Conservation (phyloP, 2,329 filamentous ascomycete species). For the Ophioceras dolichostomum region DNA sequence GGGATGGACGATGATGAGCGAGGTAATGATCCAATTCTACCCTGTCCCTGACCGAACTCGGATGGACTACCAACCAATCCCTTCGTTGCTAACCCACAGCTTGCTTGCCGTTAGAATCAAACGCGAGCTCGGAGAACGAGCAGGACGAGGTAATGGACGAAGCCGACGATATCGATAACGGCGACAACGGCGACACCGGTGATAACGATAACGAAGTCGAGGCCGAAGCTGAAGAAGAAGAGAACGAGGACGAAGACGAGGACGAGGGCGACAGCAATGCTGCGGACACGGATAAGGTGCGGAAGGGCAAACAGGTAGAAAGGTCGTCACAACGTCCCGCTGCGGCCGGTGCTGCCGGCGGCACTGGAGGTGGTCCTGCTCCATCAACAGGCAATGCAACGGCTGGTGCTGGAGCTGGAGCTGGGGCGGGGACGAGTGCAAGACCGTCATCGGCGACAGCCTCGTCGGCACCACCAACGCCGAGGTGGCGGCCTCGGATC, state of each 20-base stretch:
- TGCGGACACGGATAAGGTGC: not conserved
- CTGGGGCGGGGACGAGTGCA: conserved; percentile 15
- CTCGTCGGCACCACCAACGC: conserved; percentile 10
- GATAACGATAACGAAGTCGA: conserved; percentile 30
- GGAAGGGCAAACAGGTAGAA: not conserved
- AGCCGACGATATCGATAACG: conserved; percentile 22
- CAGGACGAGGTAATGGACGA: conserved; percentile 47
- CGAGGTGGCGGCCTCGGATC: conserved; percentile 44
- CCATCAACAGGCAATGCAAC: too few relatives aligned
- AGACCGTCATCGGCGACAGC: conserved; percentile 17
- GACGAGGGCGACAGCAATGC: conserved; percentile 14
- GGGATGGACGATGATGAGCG: conserved; percentile 17
- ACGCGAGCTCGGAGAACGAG: conserved; percentile 35
- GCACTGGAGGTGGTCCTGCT: conserved; percentile 2
- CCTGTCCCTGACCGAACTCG: not conserved
- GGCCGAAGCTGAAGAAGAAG: conserved; percentile 24
- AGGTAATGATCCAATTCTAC: conserved; percentile 8
- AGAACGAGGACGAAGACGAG: conserved; percentile 18
- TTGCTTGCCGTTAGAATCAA: conserved; percentile 16
- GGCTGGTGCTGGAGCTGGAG: conserved; percentile 19
- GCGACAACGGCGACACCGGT: conserved; percentile 22
- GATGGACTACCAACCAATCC: too few relatives aligned
- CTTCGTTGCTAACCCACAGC: too few relatives aligned
- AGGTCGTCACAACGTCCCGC: too few relatives aligned
- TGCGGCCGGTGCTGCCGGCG: not conserved